Evolutionary conservation across 352 stramenopile genomes (phyloP).

Genomic region (Pythium brachiatum): DNA sequence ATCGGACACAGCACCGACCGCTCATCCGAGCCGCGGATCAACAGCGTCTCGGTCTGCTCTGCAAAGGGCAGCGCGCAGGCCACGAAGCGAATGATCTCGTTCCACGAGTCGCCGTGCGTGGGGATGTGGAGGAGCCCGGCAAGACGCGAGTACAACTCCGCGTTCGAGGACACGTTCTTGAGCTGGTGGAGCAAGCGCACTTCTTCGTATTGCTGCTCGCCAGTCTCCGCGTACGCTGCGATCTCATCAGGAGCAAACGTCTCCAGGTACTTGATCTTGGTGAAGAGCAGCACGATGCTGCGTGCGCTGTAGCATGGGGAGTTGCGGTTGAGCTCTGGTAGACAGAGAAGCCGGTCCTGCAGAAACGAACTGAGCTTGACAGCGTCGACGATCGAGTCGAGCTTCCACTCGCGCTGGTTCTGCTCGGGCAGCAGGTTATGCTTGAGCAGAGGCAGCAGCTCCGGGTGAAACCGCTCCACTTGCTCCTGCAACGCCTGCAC

Average conservation of each 20-base stretch:
- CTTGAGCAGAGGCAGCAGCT: conserved; percentile 61
- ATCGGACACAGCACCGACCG: conserved; percentile 68
- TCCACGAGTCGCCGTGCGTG: conserved; percentile 69
- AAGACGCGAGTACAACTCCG: conserved; percentile 64
- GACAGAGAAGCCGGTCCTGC: conserved; percentile 69
- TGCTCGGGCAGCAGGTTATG: conserved; percentile 33
- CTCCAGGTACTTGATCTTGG: conserved; percentile 81
- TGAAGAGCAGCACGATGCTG: conserved; percentile 78
- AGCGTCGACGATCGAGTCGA: conserved; percentile 53
- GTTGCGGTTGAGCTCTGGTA: conserved; percentile 76
- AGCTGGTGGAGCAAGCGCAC: conserved; percentile 65
- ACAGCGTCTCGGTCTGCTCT: conserved; percentile 79
- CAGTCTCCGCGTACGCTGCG: conserved; percentile 47
- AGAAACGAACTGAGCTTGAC: conserved; percentile 62
- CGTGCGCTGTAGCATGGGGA: conserved; percentile 80
- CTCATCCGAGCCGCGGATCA: conserved; percentile 85
- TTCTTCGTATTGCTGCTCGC: conserved; percentile 61
- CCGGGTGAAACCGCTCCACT: conserved; percentile 40
- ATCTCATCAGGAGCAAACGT: conserved; percentile 63
- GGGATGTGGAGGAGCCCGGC: conserved; percentile 66
- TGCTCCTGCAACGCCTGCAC: conserved; percentile 38
- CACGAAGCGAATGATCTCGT: conserved; percentile 77
- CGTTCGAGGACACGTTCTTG: conserved; percentile 48
- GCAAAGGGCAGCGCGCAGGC: conserved; percentile 72
- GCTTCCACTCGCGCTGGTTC: conserved; percentile 29